Conservation (phyloP, 148 eudicot species). For the Rhododendron williamsianum region DNA sequence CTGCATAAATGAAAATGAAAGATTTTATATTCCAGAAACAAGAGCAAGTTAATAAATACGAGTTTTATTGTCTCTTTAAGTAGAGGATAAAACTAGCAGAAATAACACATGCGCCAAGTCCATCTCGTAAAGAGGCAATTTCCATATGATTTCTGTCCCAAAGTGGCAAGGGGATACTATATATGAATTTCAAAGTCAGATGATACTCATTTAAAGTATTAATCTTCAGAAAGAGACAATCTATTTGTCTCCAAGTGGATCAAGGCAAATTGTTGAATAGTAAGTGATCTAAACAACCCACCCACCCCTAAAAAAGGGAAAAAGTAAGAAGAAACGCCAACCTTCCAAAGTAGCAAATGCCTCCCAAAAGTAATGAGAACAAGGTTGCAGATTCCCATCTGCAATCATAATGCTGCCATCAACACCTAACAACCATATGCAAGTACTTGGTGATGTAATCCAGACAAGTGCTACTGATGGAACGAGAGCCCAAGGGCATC, state of each 20-base stretch:
- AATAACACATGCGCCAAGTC: not conserved
- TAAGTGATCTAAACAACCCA: not conserved
- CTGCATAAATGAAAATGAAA: not conserved
- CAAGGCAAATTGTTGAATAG: not conserved
- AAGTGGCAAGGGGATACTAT: not conserved
- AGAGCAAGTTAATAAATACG: not conserved
- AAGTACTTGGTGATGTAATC: constrained; percentile 12
- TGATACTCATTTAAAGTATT: not conserved
- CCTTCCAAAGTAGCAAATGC: constrained; percentile 88
- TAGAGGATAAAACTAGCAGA: not conserved
- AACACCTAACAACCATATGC: constrained; percentile 26
- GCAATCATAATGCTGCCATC: constrained; percentile 41
- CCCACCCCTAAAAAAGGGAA: not conserved
- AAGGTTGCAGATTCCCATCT: constrained; percentile 89
- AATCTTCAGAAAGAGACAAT: not conserved
- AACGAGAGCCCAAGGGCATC: not conserved
- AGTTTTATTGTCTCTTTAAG: not conserved
- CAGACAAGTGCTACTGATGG: not conserved
- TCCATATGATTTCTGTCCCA: not conserved
- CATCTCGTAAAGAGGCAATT: not conserved
- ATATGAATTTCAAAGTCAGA: not conserved
- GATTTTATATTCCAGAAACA: not conserved
- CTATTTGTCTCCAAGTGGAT: not conserved
- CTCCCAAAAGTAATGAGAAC: constrained; percentile 72
- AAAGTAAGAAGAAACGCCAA: constrained; percentile 14